phyloP scores from a whole-genome alignment of 306 rosid genomes.

The Aeschynomene evenia region DNA sequence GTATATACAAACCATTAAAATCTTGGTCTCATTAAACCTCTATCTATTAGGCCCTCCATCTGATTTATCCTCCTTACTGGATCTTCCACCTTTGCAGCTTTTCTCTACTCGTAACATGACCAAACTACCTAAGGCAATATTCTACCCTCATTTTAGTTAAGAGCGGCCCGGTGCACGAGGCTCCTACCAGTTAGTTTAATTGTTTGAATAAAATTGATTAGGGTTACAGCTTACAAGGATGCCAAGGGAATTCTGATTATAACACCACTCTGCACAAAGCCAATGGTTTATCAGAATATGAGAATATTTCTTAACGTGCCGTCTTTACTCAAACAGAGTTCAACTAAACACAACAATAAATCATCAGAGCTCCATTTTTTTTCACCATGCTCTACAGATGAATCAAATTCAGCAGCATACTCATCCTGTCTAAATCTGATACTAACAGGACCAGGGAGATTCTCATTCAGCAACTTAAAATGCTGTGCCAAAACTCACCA shows the following conservation, averaged over 20 bases:
- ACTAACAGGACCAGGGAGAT: not conserved
- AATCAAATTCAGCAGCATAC: not conserved
- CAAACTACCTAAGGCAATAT: not conserved
- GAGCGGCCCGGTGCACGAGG: too few relatives aligned
- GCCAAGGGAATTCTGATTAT: not conserved
- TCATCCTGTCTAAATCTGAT: not conserved
- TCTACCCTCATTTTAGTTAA: too few relatives aligned
- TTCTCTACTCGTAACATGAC: not conserved
- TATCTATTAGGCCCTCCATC: not conserved
- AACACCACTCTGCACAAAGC: not conserved
- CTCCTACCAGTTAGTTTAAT: not conserved
- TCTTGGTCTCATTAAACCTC: not conserved
- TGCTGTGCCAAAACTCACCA: not conserved
- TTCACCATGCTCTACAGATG: not conserved
- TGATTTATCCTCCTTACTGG: not conserved
- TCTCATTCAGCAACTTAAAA: not conserved
- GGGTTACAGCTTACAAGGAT: constrained; percentile 13
- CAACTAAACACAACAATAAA: not conserved
- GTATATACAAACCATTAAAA: not conserved
- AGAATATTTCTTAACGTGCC: not conserved
- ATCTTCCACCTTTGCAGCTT: not conserved
- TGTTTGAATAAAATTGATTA: not conserved
- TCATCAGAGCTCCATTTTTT: not conserved
- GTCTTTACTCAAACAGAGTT: not conserved
- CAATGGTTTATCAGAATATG: not conserved